Evolutionary conservation across 2,329 filamentous ascomycete genomes (phyloP).

Genomic region (Phyllosticta citriasiana): DNA sequence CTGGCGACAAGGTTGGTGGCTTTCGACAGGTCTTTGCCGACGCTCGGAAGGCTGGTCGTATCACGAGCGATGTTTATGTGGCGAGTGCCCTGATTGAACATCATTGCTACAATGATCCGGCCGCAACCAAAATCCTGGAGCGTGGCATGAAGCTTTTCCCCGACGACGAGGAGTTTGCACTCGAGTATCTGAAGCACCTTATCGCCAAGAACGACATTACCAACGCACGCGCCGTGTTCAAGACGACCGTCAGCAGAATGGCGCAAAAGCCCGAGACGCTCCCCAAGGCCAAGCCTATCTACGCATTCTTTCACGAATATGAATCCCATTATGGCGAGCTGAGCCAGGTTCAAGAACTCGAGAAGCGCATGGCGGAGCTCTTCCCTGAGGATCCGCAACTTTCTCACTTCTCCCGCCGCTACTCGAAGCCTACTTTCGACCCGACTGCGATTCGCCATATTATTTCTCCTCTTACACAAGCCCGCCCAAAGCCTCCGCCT

Average conservation of each 20-base stretch:
- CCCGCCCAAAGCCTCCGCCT: slow-evolving; percentile 37
- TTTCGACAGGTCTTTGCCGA: slow-evolving; percentile 84
- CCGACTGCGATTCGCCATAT: slow-evolving; percentile 73
- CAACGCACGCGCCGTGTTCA: slow-evolving; percentile 92
- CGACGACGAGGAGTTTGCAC: slow-evolving; percentile 82
- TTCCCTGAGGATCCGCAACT: slow-evolving; percentile 80
- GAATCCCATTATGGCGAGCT: slow-evolving; percentile 92
- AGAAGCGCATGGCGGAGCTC: slow-evolving; percentile 86
- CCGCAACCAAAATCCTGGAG: slow-evolving; percentile 92
- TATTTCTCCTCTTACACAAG: slow-evolving; percentile 70
- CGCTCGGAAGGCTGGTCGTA: slow-evolving; percentile 72
- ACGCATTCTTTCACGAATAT: slow-evolving; percentile 87
- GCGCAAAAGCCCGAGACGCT: slow-evolving; percentile 65
- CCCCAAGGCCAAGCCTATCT: slow-evolving; percentile 71
- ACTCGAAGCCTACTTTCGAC: slow-evolving; percentile 59
- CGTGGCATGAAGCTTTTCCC: slow-evolving; percentile 88
- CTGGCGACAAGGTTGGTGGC: slow-evolving; percentile 52
- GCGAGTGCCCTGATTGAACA: slow-evolving; percentile 89
- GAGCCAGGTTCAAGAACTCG: slow-evolving; percentile 79
- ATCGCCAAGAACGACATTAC: slow-evolving; percentile 87
- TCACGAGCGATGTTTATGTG: slow-evolving; percentile 92
- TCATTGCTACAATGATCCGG: slow-evolving; percentile 87
- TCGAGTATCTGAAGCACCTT: slow-evolving; percentile 93
- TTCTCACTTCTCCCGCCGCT: slow-evolving; percentile 65
- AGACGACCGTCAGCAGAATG: slow-evolving; percentile 80